phyloP scores from a whole-genome alignment of 345 rosid genomes.

The Trapa bicornis region DNA sequence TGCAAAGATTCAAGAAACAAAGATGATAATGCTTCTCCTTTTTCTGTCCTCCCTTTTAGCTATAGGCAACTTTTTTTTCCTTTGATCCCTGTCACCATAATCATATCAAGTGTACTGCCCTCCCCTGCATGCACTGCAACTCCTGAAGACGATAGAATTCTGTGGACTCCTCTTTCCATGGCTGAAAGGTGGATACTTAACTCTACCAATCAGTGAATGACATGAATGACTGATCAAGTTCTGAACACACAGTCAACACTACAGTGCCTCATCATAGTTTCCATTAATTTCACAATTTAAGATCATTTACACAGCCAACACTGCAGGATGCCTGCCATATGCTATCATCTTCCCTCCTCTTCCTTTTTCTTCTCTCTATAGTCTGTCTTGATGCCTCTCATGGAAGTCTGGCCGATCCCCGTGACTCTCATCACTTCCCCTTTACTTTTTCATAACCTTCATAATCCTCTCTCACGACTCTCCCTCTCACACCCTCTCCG shows the following conservation, averaged over 20 bases:
- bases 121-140: too few species aligned
- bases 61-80: background rate
- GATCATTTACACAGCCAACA: too few species aligned
- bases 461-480: constrained; percentile 14
- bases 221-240: too few species aligned
- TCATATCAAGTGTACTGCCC: too few species aligned
- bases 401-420: constrained; percentile 10
- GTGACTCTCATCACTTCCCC: constrained; percentile 7
- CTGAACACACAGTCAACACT: too few species aligned
- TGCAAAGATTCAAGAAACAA: background rate
- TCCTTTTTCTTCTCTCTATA: background rate
- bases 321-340: background rate
- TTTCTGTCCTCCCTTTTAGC: background rate
- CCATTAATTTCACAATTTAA: too few species aligned
- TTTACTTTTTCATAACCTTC: background rate
- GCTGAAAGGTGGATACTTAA: too few species aligned
- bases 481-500: constrained; percentile 9
- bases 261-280: too few species aligned
- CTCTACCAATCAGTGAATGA: too few species aligned
- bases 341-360: background rate
- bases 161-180: too few species aligned
- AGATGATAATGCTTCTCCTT: background rate
- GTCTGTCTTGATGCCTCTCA: background rate
- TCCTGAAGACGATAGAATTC: too few species aligned
- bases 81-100: background rate